Base-by-base conservation (phyloP, 257 asterid genomes). In the Plectranthus barbatus region DNA sequence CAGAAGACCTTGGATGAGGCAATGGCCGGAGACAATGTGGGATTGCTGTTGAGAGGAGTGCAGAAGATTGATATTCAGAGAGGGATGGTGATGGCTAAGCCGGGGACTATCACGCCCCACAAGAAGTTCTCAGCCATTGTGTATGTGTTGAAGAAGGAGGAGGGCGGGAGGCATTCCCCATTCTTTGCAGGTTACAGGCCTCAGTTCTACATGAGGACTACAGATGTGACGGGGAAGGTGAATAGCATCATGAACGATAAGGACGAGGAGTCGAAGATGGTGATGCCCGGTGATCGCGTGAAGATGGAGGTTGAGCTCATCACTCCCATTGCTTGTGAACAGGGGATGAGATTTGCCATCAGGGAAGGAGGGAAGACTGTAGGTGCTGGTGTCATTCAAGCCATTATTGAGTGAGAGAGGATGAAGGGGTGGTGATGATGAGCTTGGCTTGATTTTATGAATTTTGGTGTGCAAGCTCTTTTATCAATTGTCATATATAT, bases 111-210 rank as follows among this genome's bases (percentile, higher is more conserved):
- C 2, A 89, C 95, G 0, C 99, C 97, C 0, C 97, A 93, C 68
- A 82, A 72, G 4, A 89, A 77, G 69, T 90, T 93, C 40, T 60
- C 53, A 42, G 97, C 96, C 0, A 81, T 93, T 60, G 97, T 90
- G 36, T 93, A 90, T n/a, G 99, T 93, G 78, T 74, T 93, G 95
- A 93, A 93, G 81, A 93, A 93, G 86, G 97, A 93, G 66, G 99
- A 93, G 40, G 99, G 99, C 6, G 99, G 99, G 24, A 82, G 99
- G 77, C 99, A 93, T 64, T 93, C 97, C 0, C 96, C 97, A 0
- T 90, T 93, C 73, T 93, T 90, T 0, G 86, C 95, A 0, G 99
- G 99, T 0, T 93, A 93, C 46, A 85, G 99, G 79, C 96, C 99
- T 3, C 99, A 93, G 76, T 93, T 93, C 60, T 90, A 87, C 86